Conservation (phyloP, 2,329 filamentous ascomycete genomes). For the Claviceps capensis region DNA sequence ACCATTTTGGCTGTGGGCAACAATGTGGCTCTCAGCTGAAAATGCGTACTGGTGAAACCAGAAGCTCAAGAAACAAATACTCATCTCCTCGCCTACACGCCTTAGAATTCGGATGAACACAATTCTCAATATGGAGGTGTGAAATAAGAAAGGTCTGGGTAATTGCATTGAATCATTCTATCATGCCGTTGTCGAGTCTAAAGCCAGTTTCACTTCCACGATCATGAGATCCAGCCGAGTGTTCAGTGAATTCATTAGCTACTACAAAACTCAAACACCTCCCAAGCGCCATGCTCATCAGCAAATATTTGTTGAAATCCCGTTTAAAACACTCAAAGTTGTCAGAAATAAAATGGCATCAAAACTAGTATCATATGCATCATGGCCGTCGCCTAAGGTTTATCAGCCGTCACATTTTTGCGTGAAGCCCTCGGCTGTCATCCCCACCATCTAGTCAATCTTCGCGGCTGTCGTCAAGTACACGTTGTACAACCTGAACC, state of each 20-base stretch:
- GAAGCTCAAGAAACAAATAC: too few relatives aligned
- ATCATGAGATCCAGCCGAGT: background rate
- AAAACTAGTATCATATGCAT: constrained; percentile 5
- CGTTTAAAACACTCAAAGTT: background rate
- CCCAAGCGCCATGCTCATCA: constrained; percentile 12
- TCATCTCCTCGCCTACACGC: too few relatives aligned
- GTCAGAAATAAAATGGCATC: background rate
- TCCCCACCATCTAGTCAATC: constrained; percentile 23
- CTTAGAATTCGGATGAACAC: too few relatives aligned
- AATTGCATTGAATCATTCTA: constrained; percentile 4
- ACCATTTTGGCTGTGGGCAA: too few relatives aligned
- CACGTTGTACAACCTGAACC: constrained; percentile 65
- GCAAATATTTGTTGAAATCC: constrained; percentile 2
- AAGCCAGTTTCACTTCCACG: constrained; percentile 1
- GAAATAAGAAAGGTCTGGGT: too few relatives aligned
- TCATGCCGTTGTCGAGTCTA: background rate
- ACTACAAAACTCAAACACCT: constrained; percentile 6
- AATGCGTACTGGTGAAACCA: too few relatives aligned
- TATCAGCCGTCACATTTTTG: constrained; percentile 4
- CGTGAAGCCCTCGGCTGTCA: background rate
- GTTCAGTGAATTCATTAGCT: background rate
- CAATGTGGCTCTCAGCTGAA: too few relatives aligned
- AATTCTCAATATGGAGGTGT: too few relatives aligned
- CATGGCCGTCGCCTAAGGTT: constrained; percentile 4
- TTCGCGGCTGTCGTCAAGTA: constrained; percentile 50